Evolutionary conservation across 495 filamentous ascomycete genomes (phyloP), one percentile per base, ranked within the genome.

Genomic region (Xylaria bambusicola): DNA sequence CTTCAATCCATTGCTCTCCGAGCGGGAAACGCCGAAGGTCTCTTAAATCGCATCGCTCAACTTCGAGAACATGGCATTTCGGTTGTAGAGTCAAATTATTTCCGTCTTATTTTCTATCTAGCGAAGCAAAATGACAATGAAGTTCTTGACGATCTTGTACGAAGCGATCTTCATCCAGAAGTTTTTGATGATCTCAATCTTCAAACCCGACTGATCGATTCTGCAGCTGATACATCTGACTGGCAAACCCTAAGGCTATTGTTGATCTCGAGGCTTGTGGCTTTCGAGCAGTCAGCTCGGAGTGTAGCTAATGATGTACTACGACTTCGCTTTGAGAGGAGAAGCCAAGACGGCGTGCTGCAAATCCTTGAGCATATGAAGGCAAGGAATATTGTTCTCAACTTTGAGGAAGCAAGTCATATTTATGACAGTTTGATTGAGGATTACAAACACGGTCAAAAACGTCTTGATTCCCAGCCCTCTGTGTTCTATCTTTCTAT

Each of bases 141-240:
- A 4, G 70, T 87, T 48, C 75, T 93, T 10, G 69, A 79, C 12
- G 77, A 82, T 56, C 65, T 95, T 2, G 65, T 93, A 1, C 63
- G 77, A 21, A 87, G 83, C 50, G 90, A 93, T 64, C 84, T 91
- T 44, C 89, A 94, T 69, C 88, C 88, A 0, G 88, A 92, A 58
- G 77, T 82, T 4, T 83, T 89, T 23, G 89, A 91, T 53, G 85
- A 96, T 68, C 46, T 47, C 0, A 40, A 73, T 1, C 62, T 85
- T 2, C 89, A 90, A 64, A 81, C 86, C 9, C 48, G 21, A 1
- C 61, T 74, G 20, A 21, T 74, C 15, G 44, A 58, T 6, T 62
- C 66, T 5, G 65, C 69, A 3, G 47, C 61, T 2, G 50, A 51
- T 2, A 54, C 61, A 10, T 63, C 64, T 6, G 73, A 74, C 41